phyloP scores from a whole-genome alignment of 2,329 filamentous ascomycete genomes.

The Triangularia setosa region DNA sequence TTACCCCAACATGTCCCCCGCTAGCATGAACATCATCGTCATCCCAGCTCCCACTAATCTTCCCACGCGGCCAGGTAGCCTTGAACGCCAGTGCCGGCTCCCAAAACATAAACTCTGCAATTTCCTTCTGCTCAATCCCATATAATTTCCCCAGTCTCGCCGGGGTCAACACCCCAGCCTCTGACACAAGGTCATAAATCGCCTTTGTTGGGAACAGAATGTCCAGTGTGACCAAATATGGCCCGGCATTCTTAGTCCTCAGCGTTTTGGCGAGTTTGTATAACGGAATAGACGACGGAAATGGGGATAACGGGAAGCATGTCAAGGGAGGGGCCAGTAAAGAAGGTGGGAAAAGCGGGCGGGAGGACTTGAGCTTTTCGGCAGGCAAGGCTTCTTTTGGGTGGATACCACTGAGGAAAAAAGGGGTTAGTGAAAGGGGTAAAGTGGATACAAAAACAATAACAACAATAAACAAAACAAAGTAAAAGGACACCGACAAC shows the following conservation, averaged over 20 bases:
- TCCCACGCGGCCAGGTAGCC: constrained; percentile 12
- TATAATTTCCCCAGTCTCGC: constrained; percentile 35
- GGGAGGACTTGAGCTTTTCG: background rate
- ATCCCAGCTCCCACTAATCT: constrained; percentile 27
- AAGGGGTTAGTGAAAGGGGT: background rate
- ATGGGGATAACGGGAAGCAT: background rate
- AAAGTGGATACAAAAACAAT: background rate
- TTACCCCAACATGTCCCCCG: constrained; percentile 5
- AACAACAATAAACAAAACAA: background rate
- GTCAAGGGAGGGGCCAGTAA: background rate
- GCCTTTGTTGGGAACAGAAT: constrained; percentile 41
- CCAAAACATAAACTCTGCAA: constrained; percentile 32
- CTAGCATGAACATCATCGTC: constrained; percentile 32
- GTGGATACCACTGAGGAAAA: background rate
- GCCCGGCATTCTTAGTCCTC: constrained; percentile 49
- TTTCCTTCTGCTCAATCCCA: constrained; percentile 25
- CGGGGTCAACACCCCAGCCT: constrained; percentile 32
- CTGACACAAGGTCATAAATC: constrained; percentile 29
- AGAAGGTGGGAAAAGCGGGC: background rate
- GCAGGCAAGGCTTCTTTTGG: background rate
- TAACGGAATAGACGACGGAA: constrained; percentile 8
- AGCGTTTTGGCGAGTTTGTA: constrained; percentile 40
- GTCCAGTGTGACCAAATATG: constrained; percentile 50
- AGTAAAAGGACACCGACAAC: background rate
- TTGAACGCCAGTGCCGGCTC: constrained; percentile 14